phyloP scores from a whole-genome alignment of 768 basidiomycete genomes.

The Lyophyllum atratum region DNA sequence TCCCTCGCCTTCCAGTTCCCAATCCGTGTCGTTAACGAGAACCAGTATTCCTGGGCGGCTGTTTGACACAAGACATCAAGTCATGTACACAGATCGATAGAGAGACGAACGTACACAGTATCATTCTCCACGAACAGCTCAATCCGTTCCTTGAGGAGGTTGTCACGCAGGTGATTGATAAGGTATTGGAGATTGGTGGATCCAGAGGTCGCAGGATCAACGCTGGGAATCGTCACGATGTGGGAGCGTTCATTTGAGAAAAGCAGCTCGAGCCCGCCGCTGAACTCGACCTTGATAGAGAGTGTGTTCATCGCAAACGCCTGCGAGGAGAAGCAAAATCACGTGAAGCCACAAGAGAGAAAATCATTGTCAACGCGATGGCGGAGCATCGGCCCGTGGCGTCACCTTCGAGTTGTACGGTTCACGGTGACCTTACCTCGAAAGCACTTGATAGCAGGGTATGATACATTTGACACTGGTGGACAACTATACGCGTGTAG shows the following conservation, averaged over 20 bases:
- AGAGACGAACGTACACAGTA: constrained; percentile 69
- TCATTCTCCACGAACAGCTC: constrained; percentile 89
- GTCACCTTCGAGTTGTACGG: too few species aligned
- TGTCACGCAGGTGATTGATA: constrained; percentile 74
- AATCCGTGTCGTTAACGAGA: constrained; percentile 95
- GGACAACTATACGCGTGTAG: too few species aligned
- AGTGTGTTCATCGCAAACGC: constrained; percentile 24
- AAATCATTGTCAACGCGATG: too few species aligned
- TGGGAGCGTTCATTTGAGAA: constrained; percentile 74
- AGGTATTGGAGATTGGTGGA: constrained; percentile 70
- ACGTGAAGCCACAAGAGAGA: not conserved
- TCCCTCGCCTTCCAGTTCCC: constrained; percentile 96
- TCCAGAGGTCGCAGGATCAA: constrained; percentile 10
- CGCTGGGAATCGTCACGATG: constrained; percentile 52
- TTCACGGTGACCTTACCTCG: too few species aligned
- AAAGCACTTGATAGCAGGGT: too few species aligned
- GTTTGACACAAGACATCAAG: not conserved
- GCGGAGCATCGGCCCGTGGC: too few species aligned
- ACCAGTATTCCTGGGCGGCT: constrained; percentile 95
- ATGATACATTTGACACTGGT: too few species aligned
- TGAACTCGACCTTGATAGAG: constrained; percentile 69
- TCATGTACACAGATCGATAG: not conserved
- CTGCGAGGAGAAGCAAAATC: not conserved
- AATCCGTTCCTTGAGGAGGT: constrained; percentile 78
- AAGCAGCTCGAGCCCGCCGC: constrained; percentile 85